phyloP scores from a whole-genome alignment of 257 asterid genomes.

The Nemophila menziesii region DNA sequence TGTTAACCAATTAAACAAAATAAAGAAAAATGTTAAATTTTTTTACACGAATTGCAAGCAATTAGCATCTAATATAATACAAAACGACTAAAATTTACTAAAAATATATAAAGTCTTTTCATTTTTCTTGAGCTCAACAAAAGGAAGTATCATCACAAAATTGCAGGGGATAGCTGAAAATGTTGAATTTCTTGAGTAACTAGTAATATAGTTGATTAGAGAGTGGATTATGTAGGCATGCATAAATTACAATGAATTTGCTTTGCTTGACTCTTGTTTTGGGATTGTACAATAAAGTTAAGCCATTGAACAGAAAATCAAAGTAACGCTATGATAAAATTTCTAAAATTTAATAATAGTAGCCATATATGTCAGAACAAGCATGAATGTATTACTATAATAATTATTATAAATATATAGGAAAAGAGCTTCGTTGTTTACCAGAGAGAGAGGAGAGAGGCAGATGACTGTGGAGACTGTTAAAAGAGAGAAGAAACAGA shows the following conservation, averaged over 20 bases:
- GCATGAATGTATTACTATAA: no score
- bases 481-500: no score
- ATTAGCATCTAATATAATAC: background rate
- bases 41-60: background rate
- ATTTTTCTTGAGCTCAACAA: background rate
- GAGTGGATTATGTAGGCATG: background rate
- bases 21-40: background rate
- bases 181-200: background rate
- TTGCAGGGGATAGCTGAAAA: background rate
- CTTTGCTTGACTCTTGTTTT: background rate
- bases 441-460: no score
- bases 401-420: no score
- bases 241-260: background rate
- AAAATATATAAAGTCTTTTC: no score
- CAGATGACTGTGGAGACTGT: no score
- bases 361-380: no score
- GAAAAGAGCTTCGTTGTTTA: no score
- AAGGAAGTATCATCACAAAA: background rate
- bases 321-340: no score
- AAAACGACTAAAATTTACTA: background rate
- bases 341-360: no score
- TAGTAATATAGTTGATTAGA: no score
- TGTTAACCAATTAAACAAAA: no score
- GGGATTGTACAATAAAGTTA: background rate
- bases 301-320: background rate